phyloP scores from a whole-genome alignment of 2,329 filamentous ascomycete species.

The Phialophora macrospora region DNA sequence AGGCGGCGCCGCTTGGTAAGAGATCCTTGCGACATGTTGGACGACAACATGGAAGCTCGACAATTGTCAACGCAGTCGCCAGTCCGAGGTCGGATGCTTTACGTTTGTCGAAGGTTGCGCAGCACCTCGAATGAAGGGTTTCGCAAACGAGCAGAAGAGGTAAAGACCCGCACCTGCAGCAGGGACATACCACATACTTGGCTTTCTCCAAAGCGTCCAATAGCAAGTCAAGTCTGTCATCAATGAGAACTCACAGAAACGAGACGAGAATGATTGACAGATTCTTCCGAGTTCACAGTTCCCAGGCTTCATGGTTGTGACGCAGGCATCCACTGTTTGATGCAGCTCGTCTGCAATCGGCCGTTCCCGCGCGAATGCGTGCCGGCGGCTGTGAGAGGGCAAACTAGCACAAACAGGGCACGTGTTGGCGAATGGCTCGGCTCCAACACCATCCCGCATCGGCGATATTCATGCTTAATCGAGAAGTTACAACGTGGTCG shows the following conservation, averaged over 20 bases:
- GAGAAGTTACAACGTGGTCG: neutral
- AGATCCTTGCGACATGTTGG: neutral
- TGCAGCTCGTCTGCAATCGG: slow-evolving; percentile 1
- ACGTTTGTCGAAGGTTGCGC: neutral
- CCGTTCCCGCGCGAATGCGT: neutral
- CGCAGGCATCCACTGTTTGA: neutral
- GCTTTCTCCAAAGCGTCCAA: neutral
- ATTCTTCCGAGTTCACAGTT: neutral
- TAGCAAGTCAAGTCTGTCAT: slow-evolving; percentile 4
- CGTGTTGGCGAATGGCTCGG: slow-evolving; percentile 4
- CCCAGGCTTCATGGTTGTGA: neutral
- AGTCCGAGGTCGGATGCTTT: neutral
- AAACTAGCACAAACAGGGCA: slow-evolving; percentile 10
- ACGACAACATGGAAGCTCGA: neutral
- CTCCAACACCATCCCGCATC: neutral
- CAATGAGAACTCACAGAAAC: neutral
- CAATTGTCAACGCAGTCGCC: neutral
- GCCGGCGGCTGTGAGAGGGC: slow-evolving; percentile 2
- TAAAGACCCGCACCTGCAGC: neutral
- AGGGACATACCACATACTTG: neutral
- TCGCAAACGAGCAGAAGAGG: neutral
- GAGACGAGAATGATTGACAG: neutral
- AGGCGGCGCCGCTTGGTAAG: neutral
- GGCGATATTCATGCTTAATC: neutral
- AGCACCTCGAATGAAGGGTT: neutral